phyloP scores from a whole-genome alignment of 345 rosid genomes.

The Adansonia digitata region DNA sequence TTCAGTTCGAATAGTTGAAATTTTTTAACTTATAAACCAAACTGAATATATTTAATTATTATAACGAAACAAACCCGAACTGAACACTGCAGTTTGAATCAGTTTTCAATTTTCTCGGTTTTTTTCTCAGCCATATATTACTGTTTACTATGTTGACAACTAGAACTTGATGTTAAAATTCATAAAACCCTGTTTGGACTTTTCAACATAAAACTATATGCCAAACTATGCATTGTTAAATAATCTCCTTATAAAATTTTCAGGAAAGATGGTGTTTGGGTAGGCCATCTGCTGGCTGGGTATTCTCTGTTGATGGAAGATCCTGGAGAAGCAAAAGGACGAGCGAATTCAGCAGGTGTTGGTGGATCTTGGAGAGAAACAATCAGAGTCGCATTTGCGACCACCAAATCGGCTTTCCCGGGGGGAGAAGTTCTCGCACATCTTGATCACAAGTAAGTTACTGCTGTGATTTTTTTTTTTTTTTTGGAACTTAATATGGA shows the following conservation, averaged over 20 bases:
- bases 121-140: too few relatives aligned
- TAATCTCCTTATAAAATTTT: background rate
- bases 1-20: too few relatives aligned
- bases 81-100: too few relatives aligned
- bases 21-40: too few relatives aligned
- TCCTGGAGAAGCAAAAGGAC: constrained; percentile 21
- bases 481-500: background rate
- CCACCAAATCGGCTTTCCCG: constrained; percentile 38
- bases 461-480: background rate
- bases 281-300: constrained; percentile 36
- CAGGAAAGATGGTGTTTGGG: constrained; percentile 41
- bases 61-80: too few relatives aligned
- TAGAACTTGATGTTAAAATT: background rate
- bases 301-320: constrained; percentile 43
- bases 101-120: too few relatives aligned
- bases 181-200: background rate
- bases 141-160: background rate
- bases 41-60: too few relatives aligned
- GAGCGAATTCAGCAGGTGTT: constrained; percentile 7
- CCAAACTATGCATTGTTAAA: background rate
- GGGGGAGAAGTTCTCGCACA: constrained; percentile 43
- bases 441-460: constrained; percentile 43
- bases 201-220: background rate
- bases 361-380: constrained; percentile 40
- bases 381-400: constrained; percentile 35